Base-by-base conservation (phyloP, 2,329 filamentous ascomycete genomes). In the Fusarium xyrophilum region DNA sequence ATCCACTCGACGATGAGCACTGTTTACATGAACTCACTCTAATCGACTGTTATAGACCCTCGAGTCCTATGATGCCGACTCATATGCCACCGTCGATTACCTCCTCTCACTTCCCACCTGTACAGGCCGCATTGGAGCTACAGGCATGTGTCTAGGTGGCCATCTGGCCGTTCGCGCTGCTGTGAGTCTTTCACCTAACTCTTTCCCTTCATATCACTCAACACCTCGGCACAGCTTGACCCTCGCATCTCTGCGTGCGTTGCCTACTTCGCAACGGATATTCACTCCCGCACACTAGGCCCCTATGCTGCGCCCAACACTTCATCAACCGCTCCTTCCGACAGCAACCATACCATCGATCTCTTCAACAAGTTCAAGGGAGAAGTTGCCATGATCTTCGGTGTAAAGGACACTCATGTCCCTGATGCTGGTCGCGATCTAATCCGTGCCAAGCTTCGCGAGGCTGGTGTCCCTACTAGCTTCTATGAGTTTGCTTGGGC, bases 401-500 rank as follows among this genome's bases (percentile, higher is more conserved):
- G 94, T 55, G 91, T 96, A 79, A 89, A 91, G 77, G 94, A 97
- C 78, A 97, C 89, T 60, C 94, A 97, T 78, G 93, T 97, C 17
- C 93, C 93, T 3, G 88, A 93, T 38, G 87, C 87, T 40, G 94
- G 94, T 4, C 86, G 94, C 21, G 93, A 97, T 79, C 79, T 96
- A 70, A 96, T 97, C 77, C 88, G 93, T 61, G 88, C 88, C 77
- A 94, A 93, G 65, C 83, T 97, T 73, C 89, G 94, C 73, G 92
- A 93, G 25, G 88, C 89, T 9, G 91, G 90, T 13, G 86, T 90
- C 8, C 83, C 86, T 13, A 94, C 95, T 74, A 91, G 88, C 75
- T 97, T 93, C 77, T 93, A 96, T 80, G 94, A 97, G 81, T 89
- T 92, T 69, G 92, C 93, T n/a, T 95, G 93, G 88, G 93, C 94